Evolutionary conservation across 495 filamentous ascomycete genomes (phyloP).

Genomic region (Collariella sp.): DNA sequence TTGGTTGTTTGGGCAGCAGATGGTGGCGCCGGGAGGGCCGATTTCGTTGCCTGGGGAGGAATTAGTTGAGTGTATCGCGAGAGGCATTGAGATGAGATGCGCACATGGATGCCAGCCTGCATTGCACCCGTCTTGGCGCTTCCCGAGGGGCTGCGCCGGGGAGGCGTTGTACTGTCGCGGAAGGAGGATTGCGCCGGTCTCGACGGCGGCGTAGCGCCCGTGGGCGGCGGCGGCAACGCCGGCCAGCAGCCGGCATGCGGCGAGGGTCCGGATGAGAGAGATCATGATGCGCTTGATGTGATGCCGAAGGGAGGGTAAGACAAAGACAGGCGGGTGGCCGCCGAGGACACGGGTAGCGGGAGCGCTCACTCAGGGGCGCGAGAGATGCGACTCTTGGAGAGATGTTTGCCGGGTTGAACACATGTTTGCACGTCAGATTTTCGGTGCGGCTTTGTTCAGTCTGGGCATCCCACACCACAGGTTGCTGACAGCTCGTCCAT

Average conservation of each 20-base stretch:
- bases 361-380: neutral
- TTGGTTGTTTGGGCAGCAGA: conserved; percentile 12
- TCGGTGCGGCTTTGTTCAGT: too few species aligned
- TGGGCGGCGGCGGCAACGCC: neutral
- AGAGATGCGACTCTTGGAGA: neutral
- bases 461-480: too few species aligned
- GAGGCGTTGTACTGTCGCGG: conserved; percentile 11
- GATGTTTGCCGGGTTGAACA: neutral
- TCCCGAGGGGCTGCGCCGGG: conserved; percentile 9
- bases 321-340: neutral
- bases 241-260: conserved; percentile 4
- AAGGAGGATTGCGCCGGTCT: conserved; percentile 14
- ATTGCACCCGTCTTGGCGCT: conserved; percentile 9
- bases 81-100: neutral
- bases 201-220: conserved; percentile 12
- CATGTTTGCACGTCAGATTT: neutral
- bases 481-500: too few species aligned
- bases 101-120: conserved; percentile 13
- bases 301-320: neutral
- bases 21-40: conserved; percentile 5
- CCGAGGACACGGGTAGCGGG: neutral
- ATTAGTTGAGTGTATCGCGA: neutral
- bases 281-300: neutral
- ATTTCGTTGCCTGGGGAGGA: conserved; percentile 10
- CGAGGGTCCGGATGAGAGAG: neutral